Conservation (phyloP, 768 basidiomycete species). For the Lactarius akahatsu region DNA sequence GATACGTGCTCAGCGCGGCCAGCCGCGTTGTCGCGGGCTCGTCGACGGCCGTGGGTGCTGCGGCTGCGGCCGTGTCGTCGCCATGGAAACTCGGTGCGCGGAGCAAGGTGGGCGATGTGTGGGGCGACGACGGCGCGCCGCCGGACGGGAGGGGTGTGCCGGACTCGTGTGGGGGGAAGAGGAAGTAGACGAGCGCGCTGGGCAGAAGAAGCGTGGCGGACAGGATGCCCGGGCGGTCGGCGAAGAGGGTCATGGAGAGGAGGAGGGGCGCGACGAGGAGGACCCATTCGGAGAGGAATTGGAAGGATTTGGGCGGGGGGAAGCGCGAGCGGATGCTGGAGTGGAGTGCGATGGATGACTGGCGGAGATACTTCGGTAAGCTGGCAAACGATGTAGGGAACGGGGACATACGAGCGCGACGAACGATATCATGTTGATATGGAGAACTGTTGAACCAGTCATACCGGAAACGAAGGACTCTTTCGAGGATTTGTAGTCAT, state of each 20-base stretch:
- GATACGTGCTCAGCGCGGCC: slow-evolving; percentile 80
- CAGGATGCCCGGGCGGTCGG: slow-evolving; percentile 54
- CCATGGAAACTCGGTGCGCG: slow-evolving; percentile 14
- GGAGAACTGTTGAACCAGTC: slow-evolving; percentile 64
- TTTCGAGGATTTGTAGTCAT: slow-evolving; percentile 70
- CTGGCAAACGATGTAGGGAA: not conserved
- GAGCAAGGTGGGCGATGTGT: slow-evolving; percentile 25
- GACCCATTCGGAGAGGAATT: slow-evolving; percentile 60
- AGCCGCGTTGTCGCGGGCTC: slow-evolving; percentile 41
- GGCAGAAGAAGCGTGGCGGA: slow-evolving; percentile 49
- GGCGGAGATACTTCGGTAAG: slow-evolving; percentile 3
- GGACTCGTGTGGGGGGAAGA: slow-evolving; percentile 43
- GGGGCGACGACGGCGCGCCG: slow-evolving; percentile 30
- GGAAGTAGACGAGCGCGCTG: slow-evolving; percentile 43
- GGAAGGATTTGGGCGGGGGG: slow-evolving; percentile 42
- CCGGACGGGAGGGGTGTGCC: slow-evolving; percentile 56
- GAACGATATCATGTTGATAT: slow-evolving; percentile 67
- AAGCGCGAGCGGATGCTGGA: slow-evolving; percentile 55
- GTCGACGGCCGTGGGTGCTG: not conserved
- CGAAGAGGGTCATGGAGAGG: slow-evolving; percentile 76
- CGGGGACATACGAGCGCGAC: slow-evolving; percentile 57
- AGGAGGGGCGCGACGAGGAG: slow-evolving; percentile 73
- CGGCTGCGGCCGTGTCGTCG: not conserved
- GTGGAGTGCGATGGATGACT: slow-evolving; percentile 76
- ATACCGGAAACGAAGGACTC: slow-evolving; percentile 78